A percentile compares a stretch with the other conserved stretches of the same genome.
Evolutionary conservation across 805 yeast genomes (phyloP).

Genomic region (Ogataea parapolymorpha): DNA sequence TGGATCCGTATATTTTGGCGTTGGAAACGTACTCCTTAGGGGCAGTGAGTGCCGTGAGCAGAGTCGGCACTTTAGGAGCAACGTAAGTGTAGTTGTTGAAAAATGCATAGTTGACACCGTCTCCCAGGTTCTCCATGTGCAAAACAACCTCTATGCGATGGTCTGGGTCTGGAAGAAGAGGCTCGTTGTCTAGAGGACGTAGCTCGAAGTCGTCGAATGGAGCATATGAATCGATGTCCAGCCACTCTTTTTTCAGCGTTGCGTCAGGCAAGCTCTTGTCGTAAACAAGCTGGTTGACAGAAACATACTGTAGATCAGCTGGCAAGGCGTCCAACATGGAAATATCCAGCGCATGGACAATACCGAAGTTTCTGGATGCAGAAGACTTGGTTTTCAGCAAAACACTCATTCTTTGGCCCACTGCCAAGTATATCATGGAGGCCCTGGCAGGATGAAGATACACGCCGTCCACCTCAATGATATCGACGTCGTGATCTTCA

Average conservation of each 20-base stretch:
- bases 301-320: conserved; percentile 47
- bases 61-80: conserved; percentile 68
- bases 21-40: conserved; percentile 53
- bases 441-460: conserved; percentile 57
- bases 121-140: conserved; percentile 64
- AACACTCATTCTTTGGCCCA: conserved; percentile 80
- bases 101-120: conserved; percentile 75
- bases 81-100: conserved; percentile 65
- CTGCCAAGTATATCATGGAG: conserved; percentile 59
- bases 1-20: conserved; percentile 67
- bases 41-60: conserved; percentile 58
- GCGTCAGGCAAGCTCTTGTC: conserved; percentile 32
- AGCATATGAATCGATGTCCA: conserved; percentile 26
- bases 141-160: conserved; percentile 55
- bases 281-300: conserved; percentile 56
- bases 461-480: conserved; percentile 75
- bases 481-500: conserved; percentile 68
- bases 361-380: conserved; percentile 46
- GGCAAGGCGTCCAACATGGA: conserved; percentile 73
- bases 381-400: conserved; percentile 52
- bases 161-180: conserved; percentile 58
- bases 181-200: conserved; percentile 37
- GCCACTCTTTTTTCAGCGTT: conserved; percentile 12
- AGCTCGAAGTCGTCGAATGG: conserved; percentile 48
- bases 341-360: conserved; percentile 60